phyloP scores from a whole-genome alignment of 1,284 basidiomycete genomes.

The Agroathelia rolfsii region DNA sequence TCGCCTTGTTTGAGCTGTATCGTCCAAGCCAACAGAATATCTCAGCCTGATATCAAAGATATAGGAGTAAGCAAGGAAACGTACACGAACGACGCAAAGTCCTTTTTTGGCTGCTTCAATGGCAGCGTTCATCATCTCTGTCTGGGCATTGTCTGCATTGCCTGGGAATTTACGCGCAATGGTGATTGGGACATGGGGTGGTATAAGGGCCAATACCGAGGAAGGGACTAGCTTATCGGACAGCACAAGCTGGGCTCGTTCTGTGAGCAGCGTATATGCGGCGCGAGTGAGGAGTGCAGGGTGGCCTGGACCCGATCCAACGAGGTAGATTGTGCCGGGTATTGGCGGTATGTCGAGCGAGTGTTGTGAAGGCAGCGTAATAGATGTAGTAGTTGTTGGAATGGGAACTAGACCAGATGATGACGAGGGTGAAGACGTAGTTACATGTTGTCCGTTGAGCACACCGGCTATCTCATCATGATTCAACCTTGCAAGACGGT shows the following conservation, averaged over 20 bases:
- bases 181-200: slow-evolving; percentile 55
- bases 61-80: slow-evolving; percentile 15
- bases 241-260: slow-evolving; percentile 76
- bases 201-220: slow-evolving; percentile 83
- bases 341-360: slow-evolving; percentile 19
- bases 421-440: slow-evolving; percentile 13
- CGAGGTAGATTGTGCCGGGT: slow-evolving; percentile 72
- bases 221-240: slow-evolving; percentile 97
- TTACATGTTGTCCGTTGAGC: slow-evolving; percentile 33
- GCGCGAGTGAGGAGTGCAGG: slow-evolving; percentile 86
- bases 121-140: slow-evolving; percentile 88
- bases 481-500: slow-evolving; percentile 64
- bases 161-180: slow-evolving; percentile 98
- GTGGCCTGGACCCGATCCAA: slow-evolving; percentile 93
- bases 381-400: slow-evolving; percentile 10
- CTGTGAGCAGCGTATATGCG: slow-evolving; percentile 73
- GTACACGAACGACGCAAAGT: slow-evolving; percentile 77
- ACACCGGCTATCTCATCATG: slow-evolving; percentile 60
- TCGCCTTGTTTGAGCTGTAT: slow-evolving; percentile 94
- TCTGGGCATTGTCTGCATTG: slow-evolving; percentile 90
- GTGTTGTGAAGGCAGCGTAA: slow-evolving; percentile 19
- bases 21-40: too few relatives aligned
- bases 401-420: too few relatives aligned
- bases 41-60: slow-evolving; percentile 5
- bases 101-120: slow-evolving; percentile 74